These are phyloP conservation scores for Pseudoscleropodium purum DNA, from an alignment of 225 moss, liverwort and hornwort species.

Conservation along the genomic window DNA sequence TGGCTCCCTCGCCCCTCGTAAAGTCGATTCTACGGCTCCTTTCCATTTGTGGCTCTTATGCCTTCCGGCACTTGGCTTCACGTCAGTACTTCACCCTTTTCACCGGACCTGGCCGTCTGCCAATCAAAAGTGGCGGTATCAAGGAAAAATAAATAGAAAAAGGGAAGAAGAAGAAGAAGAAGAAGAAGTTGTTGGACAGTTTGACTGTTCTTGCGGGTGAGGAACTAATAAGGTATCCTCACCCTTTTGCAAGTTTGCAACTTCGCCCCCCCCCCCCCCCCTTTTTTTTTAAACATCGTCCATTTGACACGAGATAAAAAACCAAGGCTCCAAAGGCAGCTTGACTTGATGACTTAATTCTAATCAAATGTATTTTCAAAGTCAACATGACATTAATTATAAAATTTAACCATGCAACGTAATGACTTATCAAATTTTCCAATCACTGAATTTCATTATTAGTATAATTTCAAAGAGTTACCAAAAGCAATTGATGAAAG, in stretches of 20 bases:
- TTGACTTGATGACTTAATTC: neutral
- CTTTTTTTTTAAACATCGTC: neutral
- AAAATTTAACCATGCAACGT: neutral
- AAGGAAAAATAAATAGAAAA: neutral
- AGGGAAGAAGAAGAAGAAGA: too few species aligned
- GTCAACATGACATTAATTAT: neutral
- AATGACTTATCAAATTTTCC: neutral
- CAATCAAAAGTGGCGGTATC: neutral
- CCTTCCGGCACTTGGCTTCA: neutral
- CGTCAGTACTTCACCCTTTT: too few species aligned
- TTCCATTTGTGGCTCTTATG: neutral
- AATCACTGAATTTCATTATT: neutral
- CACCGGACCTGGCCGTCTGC: neutral
- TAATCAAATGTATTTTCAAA: neutral
- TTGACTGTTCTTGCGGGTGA: neutral
- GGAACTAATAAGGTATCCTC: neutral
- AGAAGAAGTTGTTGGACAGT: neutral
- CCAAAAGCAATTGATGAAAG: neutral
- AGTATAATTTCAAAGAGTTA: neutral
- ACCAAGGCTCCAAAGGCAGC: neutral
- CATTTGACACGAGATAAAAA: accelerated
- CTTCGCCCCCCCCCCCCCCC: too few species aligned
- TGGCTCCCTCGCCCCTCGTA: neutral
- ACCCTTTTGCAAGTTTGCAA: neutral
- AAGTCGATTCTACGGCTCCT: neutral